phyloP scores from a whole-genome alignment of 148 eudicot species.

The Dysphania ambrosioides region DNA sequence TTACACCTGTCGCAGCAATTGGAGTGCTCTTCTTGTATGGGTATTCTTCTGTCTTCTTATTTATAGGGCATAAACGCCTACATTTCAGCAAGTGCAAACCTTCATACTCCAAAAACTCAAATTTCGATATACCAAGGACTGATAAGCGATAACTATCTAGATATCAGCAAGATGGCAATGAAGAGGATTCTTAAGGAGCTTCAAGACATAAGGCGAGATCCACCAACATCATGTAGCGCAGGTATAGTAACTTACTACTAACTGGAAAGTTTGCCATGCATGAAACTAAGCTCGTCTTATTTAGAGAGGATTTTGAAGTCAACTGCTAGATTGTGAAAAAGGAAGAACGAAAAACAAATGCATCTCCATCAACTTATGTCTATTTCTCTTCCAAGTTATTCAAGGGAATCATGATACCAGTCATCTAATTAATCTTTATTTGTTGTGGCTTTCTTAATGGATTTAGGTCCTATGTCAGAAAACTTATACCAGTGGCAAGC shows the following conservation, averaged over 20 bases:
- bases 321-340: no score
- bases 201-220: slow-evolving; percentile 58
- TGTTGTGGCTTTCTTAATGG: background rate
- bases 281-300: background rate
- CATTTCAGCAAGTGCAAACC: slow-evolving; percentile 3
- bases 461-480: slow-evolving; percentile 49
- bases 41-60: slow-evolving; percentile 12
- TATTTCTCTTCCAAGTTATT: no score
- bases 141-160: background rate
- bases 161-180: slow-evolving; percentile 41
- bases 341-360: no score
- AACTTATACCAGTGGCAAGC: slow-evolving; percentile 67
- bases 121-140: slow-evolving; percentile 18
- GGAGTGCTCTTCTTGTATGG: background rate
- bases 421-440: background rate
- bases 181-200: slow-evolving; percentile 62
- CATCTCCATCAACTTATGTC: no score
- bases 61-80: background rate
- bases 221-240: slow-evolving; percentile 66
- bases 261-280: background rate
- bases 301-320: background rate
- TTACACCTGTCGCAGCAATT: no score
- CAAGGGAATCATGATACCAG: background rate
- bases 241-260: slow-evolving; percentile 31
- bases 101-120: background rate